phyloP scores from a whole-genome alignment of 1,139 yeast genomes.

The Taphrina deformans region DNA sequence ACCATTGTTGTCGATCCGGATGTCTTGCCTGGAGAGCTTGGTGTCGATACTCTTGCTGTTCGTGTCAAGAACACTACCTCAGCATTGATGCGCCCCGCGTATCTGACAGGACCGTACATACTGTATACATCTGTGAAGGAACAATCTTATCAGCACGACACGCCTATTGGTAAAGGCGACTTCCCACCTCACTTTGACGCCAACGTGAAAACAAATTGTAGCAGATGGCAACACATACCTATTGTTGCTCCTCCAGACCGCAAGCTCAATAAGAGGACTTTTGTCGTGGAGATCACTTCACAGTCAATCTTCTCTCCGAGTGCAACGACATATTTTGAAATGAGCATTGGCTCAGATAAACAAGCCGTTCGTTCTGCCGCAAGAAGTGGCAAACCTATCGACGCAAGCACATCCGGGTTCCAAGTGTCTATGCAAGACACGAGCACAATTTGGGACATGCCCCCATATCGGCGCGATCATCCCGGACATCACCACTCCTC shows the following conservation, averaged over 20 bases:
- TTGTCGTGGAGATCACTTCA: conserved; percentile 68
- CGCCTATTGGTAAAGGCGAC: conserved; percentile 25
- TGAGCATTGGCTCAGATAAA: conserved; percentile 58
- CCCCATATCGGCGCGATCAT: conserved; percentile 34
- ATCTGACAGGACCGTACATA: conserved; percentile 85
- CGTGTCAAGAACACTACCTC: conserved; percentile 68
- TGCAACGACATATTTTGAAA: conserved; percentile 69
- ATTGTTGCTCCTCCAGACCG: conserved; percentile 50
- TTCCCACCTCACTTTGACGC: conserved; percentile 29
- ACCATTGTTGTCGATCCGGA: conserved; percentile 12
- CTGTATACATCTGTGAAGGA: conserved; percentile 77
- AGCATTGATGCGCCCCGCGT: conserved; percentile 79
- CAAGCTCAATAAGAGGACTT: not conserved
- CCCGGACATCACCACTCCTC: conserved; percentile 34
- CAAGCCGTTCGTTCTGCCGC: conserved; percentile 40
- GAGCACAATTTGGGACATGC: conserved; percentile 38
- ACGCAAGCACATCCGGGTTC: conserved; percentile 31
- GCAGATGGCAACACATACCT: conserved; percentile 71
- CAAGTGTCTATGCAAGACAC: conserved; percentile 30
- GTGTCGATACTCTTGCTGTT: conserved; percentile 1
- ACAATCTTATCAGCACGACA: conserved; percentile 57
- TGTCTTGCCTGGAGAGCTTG: conserved; percentile 1
- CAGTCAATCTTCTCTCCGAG: conserved; percentile 76
- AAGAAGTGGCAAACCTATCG: conserved; percentile 33
- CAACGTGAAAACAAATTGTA: conserved; percentile 58